Conservation (phyloP, 108 stramenopile genomes). For the Aureococcus anophagefferens region DNA sequence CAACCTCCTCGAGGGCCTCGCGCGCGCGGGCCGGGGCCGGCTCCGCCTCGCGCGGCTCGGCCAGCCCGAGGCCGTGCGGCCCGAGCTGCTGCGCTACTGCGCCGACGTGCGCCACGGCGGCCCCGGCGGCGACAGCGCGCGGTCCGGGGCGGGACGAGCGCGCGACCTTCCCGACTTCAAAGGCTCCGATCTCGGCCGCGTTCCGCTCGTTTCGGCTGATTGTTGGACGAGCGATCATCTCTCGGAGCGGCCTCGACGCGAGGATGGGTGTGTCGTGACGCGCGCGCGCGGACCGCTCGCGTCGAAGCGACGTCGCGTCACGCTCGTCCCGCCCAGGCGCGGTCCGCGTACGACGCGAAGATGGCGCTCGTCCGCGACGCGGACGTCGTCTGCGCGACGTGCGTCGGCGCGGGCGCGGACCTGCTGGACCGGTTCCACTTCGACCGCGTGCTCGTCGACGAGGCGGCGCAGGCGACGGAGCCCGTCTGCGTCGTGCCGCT, state of each 20-base stretch:
- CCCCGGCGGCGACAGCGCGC: too few relatives aligned
- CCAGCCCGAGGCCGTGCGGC: constrained; percentile 79
- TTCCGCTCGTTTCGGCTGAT: too few relatives aligned
- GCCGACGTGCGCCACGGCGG: too few relatives aligned
- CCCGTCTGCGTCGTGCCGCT: constrained; percentile 79
- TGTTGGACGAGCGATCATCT: too few relatives aligned
- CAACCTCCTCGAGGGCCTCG: constrained; percentile 88
- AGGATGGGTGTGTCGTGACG: not conserved
- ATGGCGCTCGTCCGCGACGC: constrained; percentile 68
- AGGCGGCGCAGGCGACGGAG: constrained; percentile 85
- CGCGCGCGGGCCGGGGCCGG: constrained; percentile 47
- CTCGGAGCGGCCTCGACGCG: too few relatives aligned
- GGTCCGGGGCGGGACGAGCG: too few relatives aligned
- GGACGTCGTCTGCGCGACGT: constrained; percentile 86
- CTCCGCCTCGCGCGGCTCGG: constrained; percentile 83
- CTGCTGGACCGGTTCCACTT: constrained; percentile 69
- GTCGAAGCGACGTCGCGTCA: too few relatives aligned
- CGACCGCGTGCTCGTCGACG: constrained; percentile 82
- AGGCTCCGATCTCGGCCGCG: too few relatives aligned
- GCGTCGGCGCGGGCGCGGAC: constrained; percentile 82
- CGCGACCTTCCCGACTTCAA: constrained; percentile 12
- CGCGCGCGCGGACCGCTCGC: not conserved
- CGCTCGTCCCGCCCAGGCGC: too few relatives aligned
- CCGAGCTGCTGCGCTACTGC: constrained; percentile 37
- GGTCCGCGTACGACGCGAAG: constrained; percentile 65